Conservation (phyloP, 2,329 filamentous ascomycete species). For the Macrophomina tecta region DNA sequence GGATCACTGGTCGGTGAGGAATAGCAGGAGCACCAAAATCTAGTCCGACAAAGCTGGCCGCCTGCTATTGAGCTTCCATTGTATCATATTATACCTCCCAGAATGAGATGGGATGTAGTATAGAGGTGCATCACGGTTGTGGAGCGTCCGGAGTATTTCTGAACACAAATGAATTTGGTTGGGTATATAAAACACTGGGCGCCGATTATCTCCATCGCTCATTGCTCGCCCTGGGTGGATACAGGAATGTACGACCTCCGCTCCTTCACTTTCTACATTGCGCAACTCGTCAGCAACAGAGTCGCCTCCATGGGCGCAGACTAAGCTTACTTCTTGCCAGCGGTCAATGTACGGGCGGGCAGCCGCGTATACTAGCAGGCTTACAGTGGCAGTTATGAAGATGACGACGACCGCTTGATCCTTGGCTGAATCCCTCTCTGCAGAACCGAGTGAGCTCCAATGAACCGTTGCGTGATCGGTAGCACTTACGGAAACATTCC, state of each 20-base stretch:
- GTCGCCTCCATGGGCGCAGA: background rate
- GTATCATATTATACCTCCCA: constrained; percentile 28
- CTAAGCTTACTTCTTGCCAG: constrained; percentile 57
- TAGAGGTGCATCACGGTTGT: constrained; percentile 28
- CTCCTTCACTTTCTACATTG: constrained; percentile 52
- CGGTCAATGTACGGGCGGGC: constrained; percentile 65
- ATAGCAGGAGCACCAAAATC: constrained; percentile 34
- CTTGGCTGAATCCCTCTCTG: constrained; percentile 70
- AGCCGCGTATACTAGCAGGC: constrained; percentile 65
- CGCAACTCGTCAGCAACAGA: constrained; percentile 12
- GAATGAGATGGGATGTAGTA: constrained; percentile 20
- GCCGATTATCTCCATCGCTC: constrained; percentile 12
- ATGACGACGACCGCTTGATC: constrained; percentile 70
- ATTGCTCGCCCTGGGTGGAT: constrained; percentile 44
- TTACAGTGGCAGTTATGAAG: constrained; percentile 68
- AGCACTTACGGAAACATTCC: constrained; percentile 66
- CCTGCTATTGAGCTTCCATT: constrained; percentile 19
- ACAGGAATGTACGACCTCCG: constrained; percentile 60
- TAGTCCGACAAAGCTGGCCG: constrained; percentile 1
- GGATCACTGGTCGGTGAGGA: constrained; percentile 47
- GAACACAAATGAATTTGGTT: constrained; percentile 20
- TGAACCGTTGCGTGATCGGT: background rate
- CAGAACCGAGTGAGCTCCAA: constrained; percentile 16
- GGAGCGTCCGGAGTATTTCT: constrained; percentile 27
- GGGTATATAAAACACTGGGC: constrained; percentile 25